These are phyloP conservation scores for Fonsecaea erecta DNA, from an alignment of 2,329 filamentous ascomycete genomes.

Conservation along the genomic window DNA sequence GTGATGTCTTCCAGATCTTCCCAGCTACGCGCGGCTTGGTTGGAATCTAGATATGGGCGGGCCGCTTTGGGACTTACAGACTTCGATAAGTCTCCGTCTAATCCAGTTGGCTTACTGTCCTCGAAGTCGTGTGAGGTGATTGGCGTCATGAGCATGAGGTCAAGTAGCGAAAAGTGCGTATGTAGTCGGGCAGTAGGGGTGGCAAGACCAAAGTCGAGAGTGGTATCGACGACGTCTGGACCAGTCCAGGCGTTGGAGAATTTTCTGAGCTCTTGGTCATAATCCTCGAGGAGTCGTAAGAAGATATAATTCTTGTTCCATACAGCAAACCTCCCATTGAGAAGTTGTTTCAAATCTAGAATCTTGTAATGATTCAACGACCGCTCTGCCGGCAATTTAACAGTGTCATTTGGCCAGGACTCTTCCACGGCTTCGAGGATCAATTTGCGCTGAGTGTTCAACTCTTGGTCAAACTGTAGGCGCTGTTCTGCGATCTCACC, in stretches of 20 bases:
- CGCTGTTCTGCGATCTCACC: slow-evolving; percentile 1
- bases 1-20: slow-evolving; percentile 19
- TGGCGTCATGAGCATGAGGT: slow-evolving; percentile 5
- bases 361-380: slow-evolving; percentile 5
- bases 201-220: not conserved
- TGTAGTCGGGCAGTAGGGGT: not conserved
- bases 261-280: slow-evolving; percentile 3
- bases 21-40: not conserved
- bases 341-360: not conserved
- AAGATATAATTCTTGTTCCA: slow-evolving; percentile 24
- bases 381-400: not conserved
- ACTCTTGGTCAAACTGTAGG: slow-evolving; percentile 1
- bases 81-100: slow-evolving; percentile 19
- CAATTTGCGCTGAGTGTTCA: slow-evolving; percentile 1
- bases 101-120: slow-evolving; percentile 6
- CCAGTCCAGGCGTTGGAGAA: slow-evolving; percentile 4
- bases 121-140: not conserved
- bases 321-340: slow-evolving; percentile 10
- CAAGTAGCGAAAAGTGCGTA: slow-evolving; percentile 22
- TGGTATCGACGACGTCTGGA: not conserved
- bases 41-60: not conserved
- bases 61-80: not conserved
- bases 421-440: not conserved
- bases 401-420: slow-evolving; percentile 15
- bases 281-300: slow-evolving; percentile 13